These are phyloP conservation scores for Phytophthora sp. DNA, from an alignment of 352 stramenopile species.

Conservation along the genomic window DNA sequence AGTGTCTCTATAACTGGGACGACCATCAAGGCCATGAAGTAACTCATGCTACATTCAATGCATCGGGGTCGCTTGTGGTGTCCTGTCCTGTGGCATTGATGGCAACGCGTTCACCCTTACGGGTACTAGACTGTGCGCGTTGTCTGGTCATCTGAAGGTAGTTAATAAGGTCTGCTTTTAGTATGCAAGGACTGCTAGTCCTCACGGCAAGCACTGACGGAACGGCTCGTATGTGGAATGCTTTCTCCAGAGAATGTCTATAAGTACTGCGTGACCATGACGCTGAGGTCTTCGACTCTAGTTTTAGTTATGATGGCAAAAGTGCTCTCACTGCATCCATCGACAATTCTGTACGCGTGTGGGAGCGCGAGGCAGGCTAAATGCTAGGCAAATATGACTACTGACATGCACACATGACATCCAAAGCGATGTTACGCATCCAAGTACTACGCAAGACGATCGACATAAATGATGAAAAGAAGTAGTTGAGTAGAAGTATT, in stretches of 20 bases:
- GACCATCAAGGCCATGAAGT: constrained; percentile 62
- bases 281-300: constrained; percentile 62
- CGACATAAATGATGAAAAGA: constrained; percentile 33
- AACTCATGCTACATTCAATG: constrained; percentile 62
- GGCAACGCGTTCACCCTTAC: constrained; percentile 68
- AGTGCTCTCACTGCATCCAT: constrained; percentile 55
- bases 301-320: constrained; percentile 70
- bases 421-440: too few relatives aligned
- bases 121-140: constrained; percentile 48
- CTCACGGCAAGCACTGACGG: constrained; percentile 62
- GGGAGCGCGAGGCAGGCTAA: constrained; percentile 34
- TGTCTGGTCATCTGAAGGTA: constrained; percentile 55
- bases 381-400: neutral
- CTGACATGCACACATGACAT: too few relatives aligned
- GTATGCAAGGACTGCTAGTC: constrained; percentile 68
- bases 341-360: constrained; percentile 78
- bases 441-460: constrained; percentile 6
- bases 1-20: constrained; percentile 64
- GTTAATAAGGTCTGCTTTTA: constrained; percentile 68
- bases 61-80: constrained; percentile 68
- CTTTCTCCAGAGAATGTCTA: constrained; percentile 68
- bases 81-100: constrained; percentile 56
- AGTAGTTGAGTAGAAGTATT: constrained; percentile 42
- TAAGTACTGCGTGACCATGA: constrained; percentile 69
- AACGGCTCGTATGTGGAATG: constrained; percentile 73